Percentiles rank a stretch among this genome's conserved stretches.
Evolutionary conservation across 345 rosid species (phyloP).

Genomic region (Litchi chinensis): DNA sequence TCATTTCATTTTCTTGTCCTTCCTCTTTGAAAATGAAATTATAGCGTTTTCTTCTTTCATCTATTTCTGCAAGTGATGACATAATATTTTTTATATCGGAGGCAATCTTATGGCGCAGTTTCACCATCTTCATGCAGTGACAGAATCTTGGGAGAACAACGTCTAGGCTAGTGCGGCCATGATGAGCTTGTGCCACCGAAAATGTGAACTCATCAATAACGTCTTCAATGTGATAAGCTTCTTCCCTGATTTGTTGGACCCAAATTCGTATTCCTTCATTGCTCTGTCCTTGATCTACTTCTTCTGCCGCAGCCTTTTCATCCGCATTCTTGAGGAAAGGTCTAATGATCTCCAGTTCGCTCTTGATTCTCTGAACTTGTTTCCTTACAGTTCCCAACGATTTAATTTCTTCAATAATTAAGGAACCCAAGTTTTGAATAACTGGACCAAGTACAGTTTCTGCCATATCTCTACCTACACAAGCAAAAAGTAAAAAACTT

Average conservation of each 20-base stretch:
- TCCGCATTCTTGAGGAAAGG: neutral
- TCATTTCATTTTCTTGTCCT: neutral
- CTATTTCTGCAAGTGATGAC: neutral
- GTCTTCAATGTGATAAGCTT: slow-evolving; percentile 27
- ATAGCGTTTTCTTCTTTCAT: slow-evolving; percentile 18
- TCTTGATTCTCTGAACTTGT: neutral
- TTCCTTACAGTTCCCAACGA: no score
- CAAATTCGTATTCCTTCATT: slow-evolving; percentile 2
- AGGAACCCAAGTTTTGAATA: no score
- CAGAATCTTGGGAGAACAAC: neutral
- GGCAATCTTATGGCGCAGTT: neutral
- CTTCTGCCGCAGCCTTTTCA: neutral
- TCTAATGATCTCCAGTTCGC: neutral
- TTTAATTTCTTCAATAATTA: no score
- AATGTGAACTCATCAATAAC: slow-evolving; percentile 19
- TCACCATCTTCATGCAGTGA: neutral
- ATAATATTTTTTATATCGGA: slow-evolving; percentile 19
- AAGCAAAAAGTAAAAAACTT: no score
- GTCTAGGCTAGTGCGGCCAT: neutral
- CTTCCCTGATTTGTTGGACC: slow-evolving; percentile 21
- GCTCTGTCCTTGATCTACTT: neutral
- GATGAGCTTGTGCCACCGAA: neutral
- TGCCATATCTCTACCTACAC: no score
- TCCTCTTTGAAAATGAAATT: neutral
- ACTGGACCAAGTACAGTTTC: no score